Percentiles rank a stretch among this genome's conserved stretches.
Evolutionary conservation across 371 early-diverging fungal species (phyloP).

Genomic region (Syncephalastrum racemosum): DNA sequence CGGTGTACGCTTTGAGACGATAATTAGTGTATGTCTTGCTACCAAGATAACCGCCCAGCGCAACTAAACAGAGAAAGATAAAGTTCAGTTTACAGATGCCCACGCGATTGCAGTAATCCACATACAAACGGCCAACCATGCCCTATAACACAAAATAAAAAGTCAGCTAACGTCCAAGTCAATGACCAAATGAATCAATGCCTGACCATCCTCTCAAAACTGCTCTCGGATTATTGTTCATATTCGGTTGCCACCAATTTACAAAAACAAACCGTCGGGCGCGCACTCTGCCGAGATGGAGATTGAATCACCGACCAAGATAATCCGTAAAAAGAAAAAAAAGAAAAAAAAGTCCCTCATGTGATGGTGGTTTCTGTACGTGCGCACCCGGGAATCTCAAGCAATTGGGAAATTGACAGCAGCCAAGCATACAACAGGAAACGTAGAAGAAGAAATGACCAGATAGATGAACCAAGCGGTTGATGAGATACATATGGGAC

Average conservation of each 20-base stretch:
- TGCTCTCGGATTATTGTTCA: constrained; percentile 22
- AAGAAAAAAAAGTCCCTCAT: not conserved
- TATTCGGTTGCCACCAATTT: constrained; percentile 1
- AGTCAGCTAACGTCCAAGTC: not conserved
- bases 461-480: too few species aligned
- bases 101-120: not conserved
- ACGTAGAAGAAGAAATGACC: too few species aligned
- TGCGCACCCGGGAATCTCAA: too few species aligned
- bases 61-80: constrained; percentile 13
- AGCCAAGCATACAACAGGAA: too few species aligned
- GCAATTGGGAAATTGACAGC: too few species aligned
- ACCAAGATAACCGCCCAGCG: constrained; percentile 23
- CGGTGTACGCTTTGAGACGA: constrained; percentile 17
- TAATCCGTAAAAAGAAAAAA: constrained; percentile 3
- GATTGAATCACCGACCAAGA: not conserved
- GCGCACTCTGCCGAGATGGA: not conserved
- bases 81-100: not conserved
- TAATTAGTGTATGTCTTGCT: constrained; percentile 21
- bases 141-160: constrained; percentile 6
- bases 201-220: constrained; percentile 21
- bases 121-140: constrained; percentile 19
- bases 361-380: too few species aligned
- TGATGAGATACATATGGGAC: too few species aligned
- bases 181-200: not conserved
- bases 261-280: too few species aligned